Percentiles rank a stretch among this genome's conserved stretches.
Evolutionary conservation across 257 asterid species (phyloP).

Genomic region (Buddleja alternifolia): DNA sequence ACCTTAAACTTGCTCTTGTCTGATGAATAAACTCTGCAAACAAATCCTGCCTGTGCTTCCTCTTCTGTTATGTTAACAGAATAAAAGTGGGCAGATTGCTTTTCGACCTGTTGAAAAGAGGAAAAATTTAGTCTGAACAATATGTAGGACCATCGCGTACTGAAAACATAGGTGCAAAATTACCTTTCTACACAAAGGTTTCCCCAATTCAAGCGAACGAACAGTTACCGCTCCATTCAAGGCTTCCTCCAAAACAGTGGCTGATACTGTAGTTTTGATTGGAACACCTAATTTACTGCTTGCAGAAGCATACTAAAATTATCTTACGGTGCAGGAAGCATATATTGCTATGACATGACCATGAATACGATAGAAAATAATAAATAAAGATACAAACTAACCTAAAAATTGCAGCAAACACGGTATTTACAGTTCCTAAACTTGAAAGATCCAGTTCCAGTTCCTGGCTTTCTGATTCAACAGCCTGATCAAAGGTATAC

Average conservation of each 20-base stretch:
- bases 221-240: constrained; percentile 72
- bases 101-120: constrained; percentile 77
- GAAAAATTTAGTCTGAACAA: constrained; percentile 32
- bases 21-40: constrained; percentile 79
- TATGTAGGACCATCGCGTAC: constrained; percentile 4
- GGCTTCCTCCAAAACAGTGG: constrained; percentile 96
- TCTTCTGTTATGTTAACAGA: constrained; percentile 82
- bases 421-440: constrained; percentile 91
- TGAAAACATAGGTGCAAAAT: constrained; percentile 11
- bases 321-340: constrained; percentile 21
- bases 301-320: constrained; percentile 28
- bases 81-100: constrained; percentile 95
- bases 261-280: constrained; percentile 91
- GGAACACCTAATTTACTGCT: constrained; percentile 97
- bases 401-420: constrained; percentile 99
- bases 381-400: constrained; percentile 28
- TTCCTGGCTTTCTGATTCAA: constrained; percentile 93
- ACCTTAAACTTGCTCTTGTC: constrained; percentile 99
- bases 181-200: constrained; percentile 85
- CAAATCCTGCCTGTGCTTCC: constrained; percentile 85
- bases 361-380: constrained; percentile 3
- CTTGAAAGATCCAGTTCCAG: constrained; percentile 96
- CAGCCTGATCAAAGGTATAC: constrained; percentile 61
- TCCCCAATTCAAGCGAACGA: constrained; percentile 75
- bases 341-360: constrained; percentile 5